Evolutionary conservation across 1,284 basidiomycete genomes (phyloP).

Genomic region (Cryptococcus sp.): DNA sequence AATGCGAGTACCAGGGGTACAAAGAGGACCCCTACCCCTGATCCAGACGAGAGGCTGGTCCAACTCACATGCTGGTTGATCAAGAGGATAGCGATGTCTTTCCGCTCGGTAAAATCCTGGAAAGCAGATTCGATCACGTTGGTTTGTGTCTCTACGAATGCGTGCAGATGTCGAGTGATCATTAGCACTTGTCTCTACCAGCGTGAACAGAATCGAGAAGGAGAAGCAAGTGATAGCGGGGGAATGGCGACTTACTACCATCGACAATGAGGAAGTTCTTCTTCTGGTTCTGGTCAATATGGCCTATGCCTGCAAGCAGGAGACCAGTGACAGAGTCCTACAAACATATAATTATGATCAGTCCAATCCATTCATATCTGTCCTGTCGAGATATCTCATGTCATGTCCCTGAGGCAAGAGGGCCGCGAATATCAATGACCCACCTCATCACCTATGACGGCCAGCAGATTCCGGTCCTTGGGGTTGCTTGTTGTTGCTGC

Average conservation of each 20-base stretch:
- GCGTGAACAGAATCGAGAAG: neutral
- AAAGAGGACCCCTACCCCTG: neutral
- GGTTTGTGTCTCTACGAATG: slow-evolving; percentile 75
- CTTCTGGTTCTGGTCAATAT: slow-evolving; percentile 81
- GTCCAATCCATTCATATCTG: neutral
- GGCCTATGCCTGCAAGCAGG: slow-evolving; percentile 85
- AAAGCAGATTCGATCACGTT: slow-evolving; percentile 85
- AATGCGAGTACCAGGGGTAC: too few relatives aligned
- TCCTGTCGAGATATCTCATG: neutral
- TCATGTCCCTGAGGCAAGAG: neutral
- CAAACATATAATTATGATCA: slow-evolving; percentile 4
- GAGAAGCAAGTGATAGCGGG: neutral
- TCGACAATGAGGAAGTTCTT: slow-evolving; percentile 97
- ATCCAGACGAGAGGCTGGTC: neutral
- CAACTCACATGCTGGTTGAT: slow-evolving; percentile 90
- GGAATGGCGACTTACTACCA: slow-evolving; percentile 63
- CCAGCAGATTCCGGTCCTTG: slow-evolving; percentile 83
- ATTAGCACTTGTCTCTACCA: neutral
- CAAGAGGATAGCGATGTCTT: slow-evolving; percentile 90
- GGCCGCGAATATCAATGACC: slow-evolving; percentile 18
- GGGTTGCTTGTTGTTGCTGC: slow-evolving; percentile 35
- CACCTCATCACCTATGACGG: slow-evolving; percentile 95
- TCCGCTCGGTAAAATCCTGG: slow-evolving; percentile 86
- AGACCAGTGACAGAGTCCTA: slow-evolving; percentile 95
- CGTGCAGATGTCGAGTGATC: neutral